Evolutionary conservation across 169 alveolate species (phyloP).

Genomic region (Cytauxzoon felis): DNA sequence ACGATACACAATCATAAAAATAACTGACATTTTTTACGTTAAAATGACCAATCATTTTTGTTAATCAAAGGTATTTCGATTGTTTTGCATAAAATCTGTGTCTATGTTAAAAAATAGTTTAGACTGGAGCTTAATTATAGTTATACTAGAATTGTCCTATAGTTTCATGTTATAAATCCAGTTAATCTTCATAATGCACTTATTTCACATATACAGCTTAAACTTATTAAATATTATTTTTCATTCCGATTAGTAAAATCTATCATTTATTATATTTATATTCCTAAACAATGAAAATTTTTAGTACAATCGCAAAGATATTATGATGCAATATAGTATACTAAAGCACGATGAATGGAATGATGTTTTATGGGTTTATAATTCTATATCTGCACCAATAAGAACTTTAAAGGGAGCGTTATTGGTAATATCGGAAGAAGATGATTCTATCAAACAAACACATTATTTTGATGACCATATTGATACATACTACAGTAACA

Average conservation of each 20-base stretch:
- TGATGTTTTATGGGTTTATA: constrained; percentile 51
- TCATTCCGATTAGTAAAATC: not conserved
- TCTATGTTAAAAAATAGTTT: no score
- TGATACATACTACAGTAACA: not conserved
- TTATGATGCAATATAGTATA: constrained; percentile 52
- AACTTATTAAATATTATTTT: no score
- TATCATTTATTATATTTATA: not conserved
- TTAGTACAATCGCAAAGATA: not conserved
- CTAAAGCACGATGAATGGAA: constrained; percentile 59
- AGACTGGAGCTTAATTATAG: no score
- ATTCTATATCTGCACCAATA: constrained; percentile 19
- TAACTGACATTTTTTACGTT: no score
- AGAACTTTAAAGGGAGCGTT: constrained; percentile 46
- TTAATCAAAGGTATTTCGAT: no score
- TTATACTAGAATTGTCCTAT: no score
- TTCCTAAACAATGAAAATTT: not conserved
- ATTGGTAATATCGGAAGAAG: constrained; percentile 33
- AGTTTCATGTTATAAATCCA: no score
- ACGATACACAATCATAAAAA: no score
- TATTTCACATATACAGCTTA: no score
- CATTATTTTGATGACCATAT: constrained; percentile 13
- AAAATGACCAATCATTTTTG: no score
- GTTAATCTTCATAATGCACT: no score
- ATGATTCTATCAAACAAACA: constrained; percentile 33
- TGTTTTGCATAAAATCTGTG: no score